Conservation (phyloP, 495 filamentous ascomycete species). For the Lindgomyces ingoldianus region DNA sequence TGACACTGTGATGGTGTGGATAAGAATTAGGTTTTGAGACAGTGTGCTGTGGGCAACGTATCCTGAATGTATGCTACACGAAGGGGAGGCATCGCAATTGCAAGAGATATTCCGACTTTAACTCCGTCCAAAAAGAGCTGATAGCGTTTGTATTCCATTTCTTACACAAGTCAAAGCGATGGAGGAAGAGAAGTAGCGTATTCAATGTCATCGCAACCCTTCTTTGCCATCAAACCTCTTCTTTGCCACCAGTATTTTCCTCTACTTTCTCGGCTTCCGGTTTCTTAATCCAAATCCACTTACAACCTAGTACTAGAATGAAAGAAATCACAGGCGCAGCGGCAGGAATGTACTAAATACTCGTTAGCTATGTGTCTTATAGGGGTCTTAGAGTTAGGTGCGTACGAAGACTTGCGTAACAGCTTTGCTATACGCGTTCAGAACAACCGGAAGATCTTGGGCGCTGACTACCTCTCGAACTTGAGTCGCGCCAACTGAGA, state of each 20-base stretch:
- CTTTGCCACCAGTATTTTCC: neutral
- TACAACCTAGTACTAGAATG: neutral
- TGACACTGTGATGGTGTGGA: too few relatives aligned
- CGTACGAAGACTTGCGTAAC: constrained; percentile 16
- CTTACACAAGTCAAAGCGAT: too few relatives aligned
- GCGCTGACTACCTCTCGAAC: neutral
- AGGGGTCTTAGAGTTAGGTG: neutral
- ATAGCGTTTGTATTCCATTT: too few relatives aligned
- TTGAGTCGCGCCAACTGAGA: neutral
- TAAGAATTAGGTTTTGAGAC: too few relatives aligned
- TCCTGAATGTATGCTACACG: too few relatives aligned
- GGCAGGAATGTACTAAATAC: constrained; percentile 1
- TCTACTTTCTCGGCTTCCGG: neutral
- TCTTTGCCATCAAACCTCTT: neutral
- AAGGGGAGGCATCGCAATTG: too few relatives aligned
- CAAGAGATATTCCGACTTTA: too few relatives aligned
- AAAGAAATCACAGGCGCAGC: neutral
- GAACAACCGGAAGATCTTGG: neutral
- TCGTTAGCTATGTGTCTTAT: neutral
- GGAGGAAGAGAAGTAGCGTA: too few relatives aligned
- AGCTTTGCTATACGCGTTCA: constrained; percentile 4
- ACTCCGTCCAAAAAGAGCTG: too few relatives aligned
- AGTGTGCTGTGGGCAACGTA: too few relatives aligned
- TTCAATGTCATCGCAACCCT: too few relatives aligned
- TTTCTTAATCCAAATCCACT: neutral